Conservation (phyloP, 2,329 filamentous ascomycete genomes). For the Ceratocystis papillata region DNA sequence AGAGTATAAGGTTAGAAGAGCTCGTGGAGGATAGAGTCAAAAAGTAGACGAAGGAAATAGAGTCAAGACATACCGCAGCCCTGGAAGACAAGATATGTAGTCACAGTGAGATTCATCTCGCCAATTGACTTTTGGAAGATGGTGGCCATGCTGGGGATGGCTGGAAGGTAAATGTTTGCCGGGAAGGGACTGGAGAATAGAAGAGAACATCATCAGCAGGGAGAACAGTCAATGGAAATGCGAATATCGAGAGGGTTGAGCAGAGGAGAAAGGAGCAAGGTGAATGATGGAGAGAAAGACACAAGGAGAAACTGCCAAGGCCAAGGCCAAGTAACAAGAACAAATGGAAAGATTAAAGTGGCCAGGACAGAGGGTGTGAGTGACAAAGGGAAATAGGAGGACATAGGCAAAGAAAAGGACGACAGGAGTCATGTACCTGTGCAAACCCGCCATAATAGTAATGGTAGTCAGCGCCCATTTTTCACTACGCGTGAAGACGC, state of each 20-base stretch:
- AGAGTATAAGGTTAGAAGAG: not conserved
- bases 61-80: conserved; percentile 25
- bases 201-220: not conserved
- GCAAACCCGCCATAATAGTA: conserved; percentile 29
- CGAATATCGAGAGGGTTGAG: not conserved
- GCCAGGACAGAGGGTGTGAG: not conserved
- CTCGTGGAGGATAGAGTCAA: not conserved
- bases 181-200: conserved; percentile 29
- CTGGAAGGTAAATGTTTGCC: conserved; percentile 32
- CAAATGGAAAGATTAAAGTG: not conserved
- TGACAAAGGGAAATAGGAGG: not conserved
- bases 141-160: conserved; percentile 28
- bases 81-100: conserved; percentile 31
- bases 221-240: no score
- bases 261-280: not conserved
- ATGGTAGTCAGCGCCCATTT: conserved; percentile 29
- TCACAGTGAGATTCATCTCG: conserved; percentile 31
- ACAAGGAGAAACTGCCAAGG: not conserved
- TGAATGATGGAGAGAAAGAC: not conserved
- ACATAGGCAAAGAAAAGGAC: no score
- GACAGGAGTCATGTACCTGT: conserved; percentile 22
- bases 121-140: conserved; percentile 30
- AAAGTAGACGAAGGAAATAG: conserved; percentile 4
- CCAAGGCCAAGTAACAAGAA: not conserved
- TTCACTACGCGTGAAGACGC: conserved; percentile 27